Conservation (phyloP, 768 basidiomycete species). For the Suillus sp. region DNA sequence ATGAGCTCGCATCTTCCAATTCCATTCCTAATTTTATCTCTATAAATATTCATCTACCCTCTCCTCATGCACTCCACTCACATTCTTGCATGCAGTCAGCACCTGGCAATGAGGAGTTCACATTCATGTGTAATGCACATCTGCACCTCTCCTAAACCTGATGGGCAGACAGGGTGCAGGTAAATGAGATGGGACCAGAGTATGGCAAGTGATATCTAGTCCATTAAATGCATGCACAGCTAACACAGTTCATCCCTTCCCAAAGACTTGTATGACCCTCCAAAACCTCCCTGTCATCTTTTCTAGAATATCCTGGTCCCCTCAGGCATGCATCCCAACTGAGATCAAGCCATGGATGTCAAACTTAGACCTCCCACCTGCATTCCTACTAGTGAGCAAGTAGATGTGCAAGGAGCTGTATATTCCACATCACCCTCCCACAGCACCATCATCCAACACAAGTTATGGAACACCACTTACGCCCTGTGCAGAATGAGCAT, state of each 20-base stretch:
- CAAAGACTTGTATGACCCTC: slow-evolving; percentile 38
- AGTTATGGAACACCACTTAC: too few species aligned
- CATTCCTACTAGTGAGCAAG: slow-evolving; percentile 45
- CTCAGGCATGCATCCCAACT: slow-evolving; percentile 46
- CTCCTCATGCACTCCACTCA: slow-evolving; percentile 39
- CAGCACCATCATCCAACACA: background rate
- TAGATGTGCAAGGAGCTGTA: slow-evolving; percentile 8
- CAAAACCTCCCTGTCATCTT: background rate
- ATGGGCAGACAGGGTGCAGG: background rate
- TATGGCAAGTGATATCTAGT: slow-evolving; percentile 28
- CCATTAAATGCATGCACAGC: background rate
- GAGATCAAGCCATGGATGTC: slow-evolving; percentile 50
- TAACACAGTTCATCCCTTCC: slow-evolving; percentile 12
- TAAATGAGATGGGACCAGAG: slow-evolving; percentile 63
- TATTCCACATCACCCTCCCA: background rate
- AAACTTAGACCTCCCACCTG: slow-evolving; percentile 45
- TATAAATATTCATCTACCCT: background rate
- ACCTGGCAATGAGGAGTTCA: slow-evolving; percentile 52
- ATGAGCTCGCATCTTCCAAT: background rate
- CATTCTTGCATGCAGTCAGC: slow-evolving; percentile 54
- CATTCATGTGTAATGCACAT: slow-evolving; percentile 40
- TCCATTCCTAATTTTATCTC: background rate
- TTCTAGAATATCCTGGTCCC: slow-evolving; percentile 27
- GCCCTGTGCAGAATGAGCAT: too few species aligned
- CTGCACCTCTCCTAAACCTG: slow-evolving; percentile 41